Conservation (phyloP, 2,329 filamentous ascomycete species). For the Ceratocystiopsis sp. region DNA sequence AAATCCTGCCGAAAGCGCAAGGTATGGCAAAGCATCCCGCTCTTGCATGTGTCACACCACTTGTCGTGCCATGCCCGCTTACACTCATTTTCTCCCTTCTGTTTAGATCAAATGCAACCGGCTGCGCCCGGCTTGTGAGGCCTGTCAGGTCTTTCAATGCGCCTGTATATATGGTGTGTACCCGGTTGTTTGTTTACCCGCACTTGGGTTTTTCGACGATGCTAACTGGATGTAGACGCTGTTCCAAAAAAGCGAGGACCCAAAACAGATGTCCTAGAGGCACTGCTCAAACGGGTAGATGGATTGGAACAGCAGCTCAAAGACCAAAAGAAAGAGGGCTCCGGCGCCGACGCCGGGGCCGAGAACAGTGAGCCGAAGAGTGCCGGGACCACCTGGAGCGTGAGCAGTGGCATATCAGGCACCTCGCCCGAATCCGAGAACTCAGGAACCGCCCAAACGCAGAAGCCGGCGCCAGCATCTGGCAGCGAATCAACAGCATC, state of each 20-base stretch:
- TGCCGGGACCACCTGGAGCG: constrained; percentile 11
- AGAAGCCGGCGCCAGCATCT: not conserved
- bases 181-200: not conserved
- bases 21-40: constrained; percentile 29
- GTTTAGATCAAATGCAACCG: constrained; percentile 81
- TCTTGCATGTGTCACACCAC: too few relatives aligned
- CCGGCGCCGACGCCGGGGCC: constrained; percentile 8
- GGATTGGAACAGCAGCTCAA: constrained; percentile 68
- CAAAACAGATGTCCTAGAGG: constrained; percentile 78
- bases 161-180: constrained; percentile 69
- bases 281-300: constrained; percentile 68
- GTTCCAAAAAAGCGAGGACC: constrained; percentile 80
- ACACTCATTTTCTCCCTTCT: not conserved
- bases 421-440: not conserved
- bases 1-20: constrained; percentile 87
- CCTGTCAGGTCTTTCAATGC: constrained; percentile 78
- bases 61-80: not conserved
- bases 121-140: constrained; percentile 68
- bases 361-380: constrained; percentile 10
- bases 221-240: constrained; percentile 40
- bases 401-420: constrained; percentile 4
- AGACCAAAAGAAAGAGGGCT: constrained; percentile 35
- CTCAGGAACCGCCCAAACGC: not conserved
- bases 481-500: not conserved
- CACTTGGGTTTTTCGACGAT: too few relatives aligned